A percentile compares a stretch with the other conserved stretches of the same genome.
phyloP scores from a whole-genome alignment of 495 filamentous ascomycete species.

The Bathelium albidoporum region DNA sequence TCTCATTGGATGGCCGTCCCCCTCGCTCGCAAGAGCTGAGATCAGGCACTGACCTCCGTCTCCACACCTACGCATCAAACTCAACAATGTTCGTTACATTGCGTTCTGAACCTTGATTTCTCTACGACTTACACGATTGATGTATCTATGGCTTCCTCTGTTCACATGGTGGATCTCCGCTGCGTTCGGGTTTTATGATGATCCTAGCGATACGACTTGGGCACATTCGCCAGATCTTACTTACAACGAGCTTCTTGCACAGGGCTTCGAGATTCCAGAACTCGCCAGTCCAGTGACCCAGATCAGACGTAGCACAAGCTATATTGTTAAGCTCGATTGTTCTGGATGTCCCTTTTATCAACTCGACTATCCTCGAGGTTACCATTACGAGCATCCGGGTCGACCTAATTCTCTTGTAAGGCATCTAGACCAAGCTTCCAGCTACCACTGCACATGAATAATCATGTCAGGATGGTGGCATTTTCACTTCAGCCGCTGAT shows the following conservation, averaged over 20 bases:
- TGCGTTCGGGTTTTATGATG: not conserved
- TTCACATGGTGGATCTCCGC: not conserved
- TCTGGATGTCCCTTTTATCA: not conserved
- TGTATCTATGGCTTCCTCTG: not conserved
- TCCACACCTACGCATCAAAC: not conserved
- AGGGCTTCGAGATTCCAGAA: not conserved
- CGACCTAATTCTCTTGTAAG: slow-evolving; percentile 1
- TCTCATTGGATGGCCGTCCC: not conserved
- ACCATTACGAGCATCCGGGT: not conserved
- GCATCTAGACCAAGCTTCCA: not conserved
- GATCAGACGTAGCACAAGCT: not conserved
- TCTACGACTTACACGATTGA: not conserved
- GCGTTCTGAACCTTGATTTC: not conserved
- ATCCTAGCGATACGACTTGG: not conserved
- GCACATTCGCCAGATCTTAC: not conserved
- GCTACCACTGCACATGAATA: too few species aligned
- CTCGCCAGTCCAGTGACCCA: not conserved
- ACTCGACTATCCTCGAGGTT: not conserved
- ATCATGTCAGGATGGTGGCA: too few species aligned
- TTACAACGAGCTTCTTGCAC: not conserved
- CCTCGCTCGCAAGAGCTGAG: not conserved
- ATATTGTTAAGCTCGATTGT: not conserved
- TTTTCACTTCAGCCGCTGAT: too few species aligned
- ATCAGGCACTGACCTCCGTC: not conserved
- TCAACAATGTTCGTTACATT: not conserved